Percentiles rank a stretch among this genome's conserved stretches.
phyloP scores from a whole-genome alignment of 169 alveolate genomes.

The Cyclospora cayetanensis region DNA sequence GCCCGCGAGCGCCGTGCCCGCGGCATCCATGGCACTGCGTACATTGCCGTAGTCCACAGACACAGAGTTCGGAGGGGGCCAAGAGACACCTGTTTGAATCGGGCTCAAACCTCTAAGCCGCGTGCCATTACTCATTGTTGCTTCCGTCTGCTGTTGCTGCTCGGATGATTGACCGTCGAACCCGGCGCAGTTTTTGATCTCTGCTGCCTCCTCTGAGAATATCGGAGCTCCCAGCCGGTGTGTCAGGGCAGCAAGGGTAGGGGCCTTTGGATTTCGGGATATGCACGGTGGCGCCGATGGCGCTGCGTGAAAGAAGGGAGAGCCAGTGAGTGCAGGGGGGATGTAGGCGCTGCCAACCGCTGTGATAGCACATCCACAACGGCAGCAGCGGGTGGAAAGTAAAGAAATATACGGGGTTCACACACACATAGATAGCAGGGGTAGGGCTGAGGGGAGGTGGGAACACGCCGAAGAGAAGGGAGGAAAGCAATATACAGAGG shows the following conservation, averaged over 20 bases:
- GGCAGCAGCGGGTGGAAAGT: no score
- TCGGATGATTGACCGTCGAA: not conserved
- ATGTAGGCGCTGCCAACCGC: constrained; percentile 63
- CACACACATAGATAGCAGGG: no score
- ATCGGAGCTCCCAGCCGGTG: not conserved
- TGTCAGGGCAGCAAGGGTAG: constrained; percentile 48
- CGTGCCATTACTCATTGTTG: no score
- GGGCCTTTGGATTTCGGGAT: not conserved
- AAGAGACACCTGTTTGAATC: not conserved
- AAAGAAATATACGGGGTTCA: not conserved
- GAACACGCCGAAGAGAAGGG: not conserved
- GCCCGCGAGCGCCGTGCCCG: not conserved
- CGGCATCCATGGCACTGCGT: not conserved
- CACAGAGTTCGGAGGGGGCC: constrained; percentile 24
- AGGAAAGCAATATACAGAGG: not conserved
- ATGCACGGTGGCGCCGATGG: constrained; percentile 65
- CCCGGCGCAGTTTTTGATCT: not conserved
- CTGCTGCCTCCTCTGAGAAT: constrained; percentile 10
- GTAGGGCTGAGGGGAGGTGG: not conserved
- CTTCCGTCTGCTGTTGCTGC: constrained; percentile 38
- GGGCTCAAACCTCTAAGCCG: not conserved
- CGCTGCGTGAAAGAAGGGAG: constrained; percentile 68
- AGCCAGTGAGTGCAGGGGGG: constrained; percentile 61
- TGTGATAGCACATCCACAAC: not conserved
- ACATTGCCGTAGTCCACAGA: not conserved